phyloP scores from a whole-genome alignment of 306 rosid genomes.

The Cicer chorassanicum region DNA sequence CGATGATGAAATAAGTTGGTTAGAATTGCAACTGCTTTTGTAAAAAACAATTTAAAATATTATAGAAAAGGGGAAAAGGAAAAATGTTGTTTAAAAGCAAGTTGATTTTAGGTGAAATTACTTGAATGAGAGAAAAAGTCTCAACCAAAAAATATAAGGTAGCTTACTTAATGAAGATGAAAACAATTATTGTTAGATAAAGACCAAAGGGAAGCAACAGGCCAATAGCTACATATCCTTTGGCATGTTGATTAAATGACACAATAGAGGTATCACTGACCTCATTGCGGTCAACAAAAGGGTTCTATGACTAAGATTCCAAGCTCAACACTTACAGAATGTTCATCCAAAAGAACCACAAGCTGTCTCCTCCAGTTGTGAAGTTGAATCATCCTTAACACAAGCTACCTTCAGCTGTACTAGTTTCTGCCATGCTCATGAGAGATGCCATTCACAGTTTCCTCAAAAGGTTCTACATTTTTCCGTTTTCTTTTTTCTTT shows the following conservation, averaged over 20 bases:
- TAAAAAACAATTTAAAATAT: conserved; percentile 13
- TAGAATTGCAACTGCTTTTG: conserved; percentile 9
- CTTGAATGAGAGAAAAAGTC: conserved; percentile 34
- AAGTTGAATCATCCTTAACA: conserved; percentile 64
- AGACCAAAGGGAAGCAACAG: conserved; percentile 54
- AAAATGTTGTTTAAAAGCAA: conserved; percentile 9
- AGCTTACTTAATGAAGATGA: conserved; percentile 43
- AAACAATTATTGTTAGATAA: conserved; percentile 49
- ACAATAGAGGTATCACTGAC: conserved; percentile 60
- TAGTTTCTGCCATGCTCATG: conserved; percentile 52
- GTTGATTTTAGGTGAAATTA: conserved; percentile 15
- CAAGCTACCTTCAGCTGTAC: conserved; percentile 56
- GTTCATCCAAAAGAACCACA: conserved; percentile 54
- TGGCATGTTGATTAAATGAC: conserved; percentile 52
- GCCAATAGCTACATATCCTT: conserved; percentile 62
- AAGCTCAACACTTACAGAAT: conserved; percentile 58
- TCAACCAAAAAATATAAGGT: conserved; percentile 26
- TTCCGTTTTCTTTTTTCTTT: conserved; percentile 37
- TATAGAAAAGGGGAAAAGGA: conserved; percentile 18
- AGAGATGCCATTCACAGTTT: conserved; percentile 49
- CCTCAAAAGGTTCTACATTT: conserved; percentile 39
- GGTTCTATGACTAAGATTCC: conserved; percentile 62
- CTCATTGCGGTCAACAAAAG: conserved; percentile 64
- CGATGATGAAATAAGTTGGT: conserved; percentile 5
- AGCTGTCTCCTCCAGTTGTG: conserved; percentile 53